Evolutionary conservation across 139 green algal genomes (phyloP), one percentile per base, ranked within the genome.

Genomic region (Mesotaenium endlicherianum): DNA sequence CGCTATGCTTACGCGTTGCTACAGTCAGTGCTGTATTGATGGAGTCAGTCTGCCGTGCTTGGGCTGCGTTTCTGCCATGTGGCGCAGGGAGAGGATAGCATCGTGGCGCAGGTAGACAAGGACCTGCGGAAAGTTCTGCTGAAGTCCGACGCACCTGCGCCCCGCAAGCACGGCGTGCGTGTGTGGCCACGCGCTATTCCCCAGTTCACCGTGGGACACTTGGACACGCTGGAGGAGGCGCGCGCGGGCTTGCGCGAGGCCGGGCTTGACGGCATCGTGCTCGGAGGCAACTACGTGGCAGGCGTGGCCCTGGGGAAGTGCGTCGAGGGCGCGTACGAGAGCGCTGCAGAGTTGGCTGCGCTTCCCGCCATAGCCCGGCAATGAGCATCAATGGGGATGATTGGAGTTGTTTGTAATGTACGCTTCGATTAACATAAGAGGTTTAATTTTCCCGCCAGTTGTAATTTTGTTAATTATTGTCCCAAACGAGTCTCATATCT

Each of bases 201-300:
- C 0, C 96, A 99, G 87, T 99, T 99, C 91, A 98, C 97, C 83
- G 58, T 98, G 8, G 95, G 93, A 8, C 96, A 99, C 89, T 39
- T 93, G 14, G 86, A 92, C 41, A 64, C 75, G 50, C 80, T 92
- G 2, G 88, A 92, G 20, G 86, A 77, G 4, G 91, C 90, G 0
- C 87, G 92, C 72, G 41, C 76, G 1, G 93, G 89, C 0, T 64
- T 98, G n/a, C 74, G 78, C 31, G 72, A 84, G 17, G 87, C 85
- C 11, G 95, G 94, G 77, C 93, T 86, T 77, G 87, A 93, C 2
- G 93, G 91, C 42, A 69, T 99, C 11, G 87, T 97, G 71, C 91
- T 99, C 42, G 95, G 96, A 16, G 96, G 96, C 70, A 99, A 99
- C 92, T 99, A 99, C 86, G 93, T 97, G 38, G 77, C 89, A 83